These are phyloP conservation scores for Micractinium sp. DNA, from an alignment of 139 green algal genomes.

Conservation along the genomic window DNA sequence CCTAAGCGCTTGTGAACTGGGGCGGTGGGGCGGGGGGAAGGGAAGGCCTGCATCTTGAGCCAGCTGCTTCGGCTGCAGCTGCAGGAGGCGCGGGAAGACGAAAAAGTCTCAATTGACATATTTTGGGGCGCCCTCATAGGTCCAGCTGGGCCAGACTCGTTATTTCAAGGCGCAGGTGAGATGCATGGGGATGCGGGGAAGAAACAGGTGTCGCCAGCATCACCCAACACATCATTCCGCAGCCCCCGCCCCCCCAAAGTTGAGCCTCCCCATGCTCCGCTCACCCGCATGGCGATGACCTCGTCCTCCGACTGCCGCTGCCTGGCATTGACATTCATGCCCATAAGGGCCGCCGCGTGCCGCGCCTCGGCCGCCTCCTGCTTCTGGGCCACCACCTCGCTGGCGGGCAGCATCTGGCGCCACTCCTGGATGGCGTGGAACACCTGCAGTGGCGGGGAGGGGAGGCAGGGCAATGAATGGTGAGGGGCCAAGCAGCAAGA, in stretches of 20 bases:
- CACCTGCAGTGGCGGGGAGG: slow-evolving; percentile 19
- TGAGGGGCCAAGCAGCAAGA: neutral
- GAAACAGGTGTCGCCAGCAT: too few relatives aligned
- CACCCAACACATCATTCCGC: too few relatives aligned
- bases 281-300: slow-evolving; percentile 30
- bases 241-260: neutral
- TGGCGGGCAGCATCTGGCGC: slow-evolving; percentile 39
- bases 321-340: neutral
- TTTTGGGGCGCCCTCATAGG: too few relatives aligned
- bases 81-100: too few relatives aligned
- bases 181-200: neutral
- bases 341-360: slow-evolving; percentile 23
- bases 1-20: too few relatives aligned
- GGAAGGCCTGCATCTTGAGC: too few relatives aligned
- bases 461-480: neutral
- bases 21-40: too few relatives aligned
- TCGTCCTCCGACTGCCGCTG: slow-evolving; percentile 16
- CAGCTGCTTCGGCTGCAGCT: too few relatives aligned
- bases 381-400: slow-evolving; percentile 38
- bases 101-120: too few relatives aligned
- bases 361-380: neutral
- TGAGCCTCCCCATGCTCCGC: neutral
- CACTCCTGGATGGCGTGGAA: slow-evolving; percentile 41
- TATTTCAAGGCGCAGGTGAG: neutral
- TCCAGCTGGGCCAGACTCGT: too few relatives aligned